Conservation (phyloP, 2,329 filamentous ascomycete genomes). For the Dactylonectria estremocensis region DNA sequence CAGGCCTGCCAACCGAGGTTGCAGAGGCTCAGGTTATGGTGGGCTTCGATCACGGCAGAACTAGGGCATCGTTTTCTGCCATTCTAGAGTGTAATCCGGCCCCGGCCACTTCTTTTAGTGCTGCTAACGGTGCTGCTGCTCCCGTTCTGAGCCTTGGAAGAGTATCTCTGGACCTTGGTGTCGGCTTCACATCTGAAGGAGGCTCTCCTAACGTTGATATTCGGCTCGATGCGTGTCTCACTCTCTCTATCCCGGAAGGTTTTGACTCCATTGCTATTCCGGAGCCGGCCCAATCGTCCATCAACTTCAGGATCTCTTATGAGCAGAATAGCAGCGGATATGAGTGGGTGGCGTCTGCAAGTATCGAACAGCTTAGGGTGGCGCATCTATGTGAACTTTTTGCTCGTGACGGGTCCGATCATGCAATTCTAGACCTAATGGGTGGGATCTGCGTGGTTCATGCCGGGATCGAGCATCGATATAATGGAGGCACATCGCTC, state of each 20-base stretch:
- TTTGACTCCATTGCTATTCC: neutral
- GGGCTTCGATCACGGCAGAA: neutral
- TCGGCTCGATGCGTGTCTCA: neutral
- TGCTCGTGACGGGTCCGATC: neutral
- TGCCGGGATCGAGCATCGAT: neutral
- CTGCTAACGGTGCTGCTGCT: too few relatives aligned
- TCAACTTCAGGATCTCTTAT: neutral
- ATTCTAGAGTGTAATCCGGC: neutral
- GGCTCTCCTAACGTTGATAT: too few relatives aligned
- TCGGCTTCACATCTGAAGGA: too few relatives aligned
- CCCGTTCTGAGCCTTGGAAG: too few relatives aligned
- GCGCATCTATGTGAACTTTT: neutral
- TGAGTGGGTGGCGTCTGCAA: neutral
- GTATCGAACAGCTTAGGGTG: neutral
- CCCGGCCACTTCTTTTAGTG: too few relatives aligned
- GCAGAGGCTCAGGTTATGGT: neutral
- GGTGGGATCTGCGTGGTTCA: neutral
- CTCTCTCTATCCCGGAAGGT: neutral
- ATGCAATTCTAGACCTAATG: neutral
- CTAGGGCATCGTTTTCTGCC: neutral
- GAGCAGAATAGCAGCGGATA: neutral
- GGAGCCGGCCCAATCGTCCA: too few relatives aligned
- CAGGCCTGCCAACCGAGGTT: neutral
- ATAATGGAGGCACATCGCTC: neutral
- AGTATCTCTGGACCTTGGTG: too few relatives aligned